These are phyloP conservation scores for Linnemannia exigua DNA, from an alignment of 192 early-diverging fungal genomes.

Conservation along the genomic window DNA sequence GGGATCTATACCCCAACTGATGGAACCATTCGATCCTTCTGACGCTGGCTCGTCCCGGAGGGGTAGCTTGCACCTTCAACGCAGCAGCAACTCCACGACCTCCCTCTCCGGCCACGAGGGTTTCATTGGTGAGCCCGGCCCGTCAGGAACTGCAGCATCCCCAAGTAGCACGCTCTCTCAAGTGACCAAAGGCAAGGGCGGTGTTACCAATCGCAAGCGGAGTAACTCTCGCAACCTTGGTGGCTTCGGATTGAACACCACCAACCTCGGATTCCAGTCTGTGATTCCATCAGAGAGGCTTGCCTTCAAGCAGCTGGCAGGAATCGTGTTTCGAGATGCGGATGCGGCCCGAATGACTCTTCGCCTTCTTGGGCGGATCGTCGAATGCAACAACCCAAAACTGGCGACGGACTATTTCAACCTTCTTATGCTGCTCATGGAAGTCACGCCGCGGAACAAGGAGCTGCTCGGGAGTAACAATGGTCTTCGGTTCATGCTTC, in stretches of 20 bases:
- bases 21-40: slow-evolving; percentile 22
- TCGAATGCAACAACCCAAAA: slow-evolving; percentile 51
- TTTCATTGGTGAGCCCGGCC: not conserved
- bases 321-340: slow-evolving; percentile 55
- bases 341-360: slow-evolving; percentile 60
- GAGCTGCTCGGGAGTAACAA: slow-evolving; percentile 53
- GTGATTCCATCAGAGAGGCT: slow-evolving; percentile 44
- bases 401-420: slow-evolving; percentile 56
- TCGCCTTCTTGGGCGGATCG: slow-evolving; percentile 44
- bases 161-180: slow-evolving; percentile 3
- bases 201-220: slow-evolving; percentile 44
- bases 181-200: slow-evolving; percentile 17
- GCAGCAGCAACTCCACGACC: slow-evolving; percentile 32
- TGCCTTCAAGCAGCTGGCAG: slow-evolving; percentile 49
- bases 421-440: slow-evolving; percentile 59
- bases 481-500: slow-evolving; percentile 54
- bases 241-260: slow-evolving; percentile 56
- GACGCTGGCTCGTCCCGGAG: slow-evolving; percentile 29
- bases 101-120: not conserved
- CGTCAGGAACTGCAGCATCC: not conserved
- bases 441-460: slow-evolving; percentile 61
- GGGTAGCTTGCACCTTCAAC: slow-evolving; percentile 27
- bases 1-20: not conserved
- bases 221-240: slow-evolving; percentile 60
- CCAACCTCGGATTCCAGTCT: slow-evolving; percentile 49